These are phyloP conservation scores for Pythium phragmiticola DNA, from an alignment of 352 stramenopile genomes.

Conservation along the genomic window DNA sequence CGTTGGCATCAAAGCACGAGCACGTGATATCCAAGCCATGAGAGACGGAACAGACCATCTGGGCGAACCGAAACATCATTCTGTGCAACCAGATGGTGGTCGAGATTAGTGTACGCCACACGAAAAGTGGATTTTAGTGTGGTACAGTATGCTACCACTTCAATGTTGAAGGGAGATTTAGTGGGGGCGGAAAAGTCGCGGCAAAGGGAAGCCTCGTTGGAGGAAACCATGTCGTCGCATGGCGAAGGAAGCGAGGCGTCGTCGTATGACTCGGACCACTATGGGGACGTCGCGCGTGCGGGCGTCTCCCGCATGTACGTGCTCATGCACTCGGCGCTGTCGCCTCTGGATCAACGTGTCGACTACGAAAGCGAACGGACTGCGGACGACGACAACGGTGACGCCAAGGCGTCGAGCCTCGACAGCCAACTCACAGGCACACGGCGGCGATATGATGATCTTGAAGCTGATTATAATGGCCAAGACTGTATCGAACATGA, in stretches of 20 bases:
- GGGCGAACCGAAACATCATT: no score
- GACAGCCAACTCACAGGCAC: background rate
- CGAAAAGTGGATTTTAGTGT: no score
- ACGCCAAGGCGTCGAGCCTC: conserved; percentile 5
- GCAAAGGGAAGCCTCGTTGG: background rate
- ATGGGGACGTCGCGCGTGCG: conserved; percentile 45
- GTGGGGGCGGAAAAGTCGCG: background rate
- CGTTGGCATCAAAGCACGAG: background rate
- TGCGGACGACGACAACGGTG: background rate
- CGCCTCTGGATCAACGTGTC: conserved; percentile 27
- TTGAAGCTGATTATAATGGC: conserved; percentile 12
- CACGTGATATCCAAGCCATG: no score
- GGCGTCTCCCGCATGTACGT: conserved; percentile 73
- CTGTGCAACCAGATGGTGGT: no score
- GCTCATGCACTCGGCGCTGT: conserved; percentile 33
- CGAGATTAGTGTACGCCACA: no score
- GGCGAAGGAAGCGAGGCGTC: conserved; percentile 30
- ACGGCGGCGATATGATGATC: conserved; percentile 7
- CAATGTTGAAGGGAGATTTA: no score
- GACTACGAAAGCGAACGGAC: conserved; percentile 27
- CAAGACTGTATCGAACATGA: conserved; percentile 1
- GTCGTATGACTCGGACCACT: conserved; percentile 57
- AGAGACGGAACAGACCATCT: no score
- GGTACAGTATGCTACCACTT: no score
- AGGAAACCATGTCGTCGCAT: conserved; percentile 25